Conservation (phyloP, 129 eudicot species). For the Oenanthe sinensis region DNA sequence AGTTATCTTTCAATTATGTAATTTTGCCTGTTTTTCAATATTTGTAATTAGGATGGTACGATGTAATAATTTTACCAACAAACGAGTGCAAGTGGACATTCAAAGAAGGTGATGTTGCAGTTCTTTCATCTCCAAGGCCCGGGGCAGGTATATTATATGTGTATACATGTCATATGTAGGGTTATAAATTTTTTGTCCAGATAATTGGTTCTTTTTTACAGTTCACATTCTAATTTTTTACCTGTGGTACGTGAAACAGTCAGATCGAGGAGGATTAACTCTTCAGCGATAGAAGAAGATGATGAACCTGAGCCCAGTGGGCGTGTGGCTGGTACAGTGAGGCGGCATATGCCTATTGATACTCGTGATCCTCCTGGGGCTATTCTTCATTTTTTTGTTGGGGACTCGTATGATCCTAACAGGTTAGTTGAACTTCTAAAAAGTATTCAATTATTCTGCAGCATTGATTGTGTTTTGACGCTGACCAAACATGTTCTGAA, state of each 20-base stretch:
- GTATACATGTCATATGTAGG: not conserved
- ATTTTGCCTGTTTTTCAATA: not conserved
- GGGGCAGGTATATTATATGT: constrained; percentile 49
- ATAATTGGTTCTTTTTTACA: not conserved
- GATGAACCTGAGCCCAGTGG: constrained; percentile 65
- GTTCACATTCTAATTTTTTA: not conserved
- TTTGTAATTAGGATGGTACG: constrained; percentile 70
- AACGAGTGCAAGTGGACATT: constrained; percentile 77
- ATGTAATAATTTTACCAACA: constrained; percentile 58
- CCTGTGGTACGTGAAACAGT: constrained; percentile 35
- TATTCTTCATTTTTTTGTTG: constrained; percentile 83
- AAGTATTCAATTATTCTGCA: not conserved
- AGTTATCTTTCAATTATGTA: not conserved
- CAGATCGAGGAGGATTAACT: constrained; percentile 46
- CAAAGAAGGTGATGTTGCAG: constrained; percentile 98
- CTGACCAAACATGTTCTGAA: not conserved
- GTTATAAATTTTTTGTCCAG: not conserved
- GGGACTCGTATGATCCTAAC: constrained; percentile 70
- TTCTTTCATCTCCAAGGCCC: constrained; percentile 78
- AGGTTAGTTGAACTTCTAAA: constrained; percentile 29
- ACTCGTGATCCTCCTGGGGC: constrained; percentile 86
- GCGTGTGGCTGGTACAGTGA: constrained; percentile 89
- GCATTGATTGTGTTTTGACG: not conserved
- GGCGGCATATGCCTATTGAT: constrained; percentile 82
- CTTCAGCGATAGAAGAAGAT: constrained; percentile 35